These are phyloP conservation scores for Chrysosporium queenslandicum DNA, from an alignment of 2,329 filamentous ascomycete species.

Conservation along the genomic window DNA sequence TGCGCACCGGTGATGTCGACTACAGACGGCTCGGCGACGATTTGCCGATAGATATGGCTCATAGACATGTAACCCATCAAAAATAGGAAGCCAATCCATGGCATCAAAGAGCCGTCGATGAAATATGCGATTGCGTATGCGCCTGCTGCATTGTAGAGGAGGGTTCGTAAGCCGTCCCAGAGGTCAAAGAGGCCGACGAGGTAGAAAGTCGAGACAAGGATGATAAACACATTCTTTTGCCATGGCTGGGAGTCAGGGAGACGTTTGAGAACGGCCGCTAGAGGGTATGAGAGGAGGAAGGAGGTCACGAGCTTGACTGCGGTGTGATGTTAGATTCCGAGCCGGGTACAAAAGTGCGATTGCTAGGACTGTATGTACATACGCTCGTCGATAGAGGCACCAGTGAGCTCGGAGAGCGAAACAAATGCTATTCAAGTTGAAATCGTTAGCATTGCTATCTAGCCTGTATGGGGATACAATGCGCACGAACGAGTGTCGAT, in stretches of 20 bases:
- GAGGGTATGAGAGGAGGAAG: slow-evolving; percentile 83
- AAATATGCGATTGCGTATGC: slow-evolving; percentile 76
- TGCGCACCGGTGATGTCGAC: slow-evolving; percentile 90
- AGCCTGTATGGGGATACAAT: slow-evolving; percentile 8
- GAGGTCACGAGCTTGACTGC: slow-evolving; percentile 86
- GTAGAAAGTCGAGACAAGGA: slow-evolving; percentile 75
- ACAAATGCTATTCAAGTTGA: slow-evolving; percentile 47
- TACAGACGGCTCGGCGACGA: slow-evolving; percentile 51
- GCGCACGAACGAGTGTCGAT: slow-evolving; percentile 47
- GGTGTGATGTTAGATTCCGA: not conserved
- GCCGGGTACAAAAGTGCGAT: no score
- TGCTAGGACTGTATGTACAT: slow-evolving; percentile 17
- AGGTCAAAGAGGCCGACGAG: slow-evolving; percentile 87
- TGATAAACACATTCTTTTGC: slow-evolving; percentile 79
- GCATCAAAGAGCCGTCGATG: slow-evolving; percentile 85
- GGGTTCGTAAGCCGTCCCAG: slow-evolving; percentile 71
- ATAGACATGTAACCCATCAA: slow-evolving; percentile 92
- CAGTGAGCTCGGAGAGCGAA: slow-evolving; percentile 47
- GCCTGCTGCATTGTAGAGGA: slow-evolving; percentile 67
- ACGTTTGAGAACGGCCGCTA: slow-evolving; percentile 79
- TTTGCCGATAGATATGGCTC: slow-evolving; percentile 76
- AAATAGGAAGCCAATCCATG: slow-evolving; percentile 90
- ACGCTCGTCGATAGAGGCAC: slow-evolving; percentile 57
- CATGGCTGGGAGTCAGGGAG: slow-evolving; percentile 75
- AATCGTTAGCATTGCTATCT: slow-evolving; percentile 15